A percentile compares a stretch with the other conserved stretches of the same genome.
These are phyloP conservation scores for Lepiota venenata DNA, from an alignment of 768 basidiomycete species.

Conservation along the genomic window DNA sequence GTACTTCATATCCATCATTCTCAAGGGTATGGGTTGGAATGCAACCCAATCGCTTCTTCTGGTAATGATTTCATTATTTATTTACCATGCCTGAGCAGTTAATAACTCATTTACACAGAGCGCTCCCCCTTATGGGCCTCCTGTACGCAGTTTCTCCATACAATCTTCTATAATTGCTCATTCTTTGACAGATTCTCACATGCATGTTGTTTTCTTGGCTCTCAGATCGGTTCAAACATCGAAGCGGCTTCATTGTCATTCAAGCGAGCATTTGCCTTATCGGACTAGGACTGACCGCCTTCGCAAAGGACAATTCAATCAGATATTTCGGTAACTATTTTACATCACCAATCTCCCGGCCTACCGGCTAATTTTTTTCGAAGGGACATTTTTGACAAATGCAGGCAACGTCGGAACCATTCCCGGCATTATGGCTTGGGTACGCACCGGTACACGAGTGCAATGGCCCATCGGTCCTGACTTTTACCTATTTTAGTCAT, in stretches of 20 bases:
- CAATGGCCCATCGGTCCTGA: background rate
- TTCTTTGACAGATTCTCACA: constrained; percentile 26
- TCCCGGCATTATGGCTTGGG: constrained; percentile 40
- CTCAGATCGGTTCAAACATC: constrained; percentile 40
- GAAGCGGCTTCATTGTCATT: constrained; percentile 37
- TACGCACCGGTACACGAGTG: constrained; percentile 23
- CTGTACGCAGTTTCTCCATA: constrained; percentile 25
- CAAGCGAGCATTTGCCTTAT: constrained; percentile 34
- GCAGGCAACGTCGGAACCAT: constrained; percentile 40
- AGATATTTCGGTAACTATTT: constrained; percentile 38
- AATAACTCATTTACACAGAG: constrained; percentile 25
- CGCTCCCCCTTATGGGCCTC: constrained; percentile 43
- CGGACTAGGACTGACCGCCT: constrained; percentile 36
- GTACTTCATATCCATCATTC: constrained; percentile 45
- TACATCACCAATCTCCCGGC: background rate
- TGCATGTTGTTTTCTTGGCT: constrained; percentile 44
- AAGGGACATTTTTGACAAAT: constrained; percentile 42
- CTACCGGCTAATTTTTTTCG: background rate
- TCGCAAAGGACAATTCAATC: constrained; percentile 30
- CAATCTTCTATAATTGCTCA: background rate
- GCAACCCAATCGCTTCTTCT: constrained; percentile 35
- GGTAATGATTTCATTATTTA: constrained; percentile 21
- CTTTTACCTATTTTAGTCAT: constrained; percentile 21
- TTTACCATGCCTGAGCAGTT: background rate
- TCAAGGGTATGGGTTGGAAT: constrained; percentile 43